These are phyloP conservation scores for Boletus bicolor DNA, from an alignment of 768 basidiomycete genomes.

Conservation along the genomic window DNA sequence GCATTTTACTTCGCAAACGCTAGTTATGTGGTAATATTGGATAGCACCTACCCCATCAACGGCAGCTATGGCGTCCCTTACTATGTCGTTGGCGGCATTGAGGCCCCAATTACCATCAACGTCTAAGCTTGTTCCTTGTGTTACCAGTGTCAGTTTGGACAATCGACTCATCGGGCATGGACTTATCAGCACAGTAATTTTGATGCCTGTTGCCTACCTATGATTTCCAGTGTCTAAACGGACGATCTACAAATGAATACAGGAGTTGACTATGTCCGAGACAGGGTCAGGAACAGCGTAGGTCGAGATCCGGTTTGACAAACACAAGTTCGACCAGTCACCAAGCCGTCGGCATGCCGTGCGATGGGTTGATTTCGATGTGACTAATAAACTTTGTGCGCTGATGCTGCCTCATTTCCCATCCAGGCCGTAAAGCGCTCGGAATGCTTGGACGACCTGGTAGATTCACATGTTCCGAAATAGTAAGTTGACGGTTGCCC, in stretches of 20 bases:
- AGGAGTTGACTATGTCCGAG: neutral
- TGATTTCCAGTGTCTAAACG: neutral
- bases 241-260: neutral
- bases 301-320: too few relatives aligned
- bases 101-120: constrained; percentile 14
- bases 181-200: neutral
- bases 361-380: too few relatives aligned
- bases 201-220: neutral
- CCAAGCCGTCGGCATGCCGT: neutral
- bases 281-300: neutral
- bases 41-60: constrained; percentile 21
- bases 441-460: too few relatives aligned
- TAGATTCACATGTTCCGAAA: neutral
- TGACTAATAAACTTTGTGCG: neutral
- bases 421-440: neutral
- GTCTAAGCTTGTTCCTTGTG: constrained; percentile 1
- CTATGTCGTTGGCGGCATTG: constrained; percentile 23
- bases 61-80: constrained; percentile 22
- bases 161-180: neutral
- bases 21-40: constrained; percentile 25
- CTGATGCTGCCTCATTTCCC: neutral
- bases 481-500: too few relatives aligned
- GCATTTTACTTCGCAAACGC: constrained; percentile 22
- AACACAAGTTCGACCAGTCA: too few relatives aligned
- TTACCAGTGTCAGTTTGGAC: neutral